These are phyloP conservation scores for Wallacemonas rigidus DNA, from an alignment of 208 protist species.

Conservation along the genomic window DNA sequence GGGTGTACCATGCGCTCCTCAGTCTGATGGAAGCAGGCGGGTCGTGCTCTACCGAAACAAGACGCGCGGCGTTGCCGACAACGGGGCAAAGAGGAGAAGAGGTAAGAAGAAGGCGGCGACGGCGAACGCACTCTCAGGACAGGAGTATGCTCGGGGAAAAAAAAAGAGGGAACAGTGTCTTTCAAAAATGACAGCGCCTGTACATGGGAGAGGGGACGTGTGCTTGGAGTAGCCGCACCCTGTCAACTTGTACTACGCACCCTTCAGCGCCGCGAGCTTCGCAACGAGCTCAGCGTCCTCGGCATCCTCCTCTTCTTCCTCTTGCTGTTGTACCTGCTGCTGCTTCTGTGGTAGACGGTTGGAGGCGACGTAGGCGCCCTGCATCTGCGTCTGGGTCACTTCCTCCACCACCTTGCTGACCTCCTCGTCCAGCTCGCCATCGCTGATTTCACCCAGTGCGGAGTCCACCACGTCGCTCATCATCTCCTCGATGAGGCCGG, in stretches of 20 bases:
- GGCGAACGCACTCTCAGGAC: too few relatives aligned
- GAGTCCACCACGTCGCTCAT: slow-evolving; percentile 88
- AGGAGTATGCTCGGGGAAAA: too few relatives aligned
- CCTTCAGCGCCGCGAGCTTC: slow-evolving; percentile 64
- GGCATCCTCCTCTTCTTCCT: slow-evolving; percentile 34
- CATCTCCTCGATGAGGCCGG: slow-evolving; percentile 91
- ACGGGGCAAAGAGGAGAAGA: too few relatives aligned
- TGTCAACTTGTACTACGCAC: neutral
- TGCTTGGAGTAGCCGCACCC: too few relatives aligned
- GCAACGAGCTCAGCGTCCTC: slow-evolving; percentile 50
- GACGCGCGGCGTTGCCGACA: too few relatives aligned
- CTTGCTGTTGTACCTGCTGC: slow-evolving; percentile 30
- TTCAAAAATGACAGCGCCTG: too few relatives aligned
- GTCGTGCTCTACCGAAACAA: too few relatives aligned
- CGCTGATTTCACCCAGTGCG: slow-evolving; percentile 80
- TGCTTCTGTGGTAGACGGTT: slow-evolving; percentile 45
- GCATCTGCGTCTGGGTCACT: slow-evolving; percentile 73
- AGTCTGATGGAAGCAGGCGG: too few relatives aligned
- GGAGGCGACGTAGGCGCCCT: slow-evolving; percentile 55
- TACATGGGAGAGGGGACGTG: too few relatives aligned
- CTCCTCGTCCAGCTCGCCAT: slow-evolving; percentile 88
- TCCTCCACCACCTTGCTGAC: slow-evolving; percentile 90
- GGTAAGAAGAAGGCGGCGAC: too few relatives aligned
- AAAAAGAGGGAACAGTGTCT: too few relatives aligned
- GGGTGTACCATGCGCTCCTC: too few relatives aligned